Evolutionary conservation across 768 basidiomycete genomes (phyloP).

Genomic region (Tylopilus vinaceipallidus): DNA sequence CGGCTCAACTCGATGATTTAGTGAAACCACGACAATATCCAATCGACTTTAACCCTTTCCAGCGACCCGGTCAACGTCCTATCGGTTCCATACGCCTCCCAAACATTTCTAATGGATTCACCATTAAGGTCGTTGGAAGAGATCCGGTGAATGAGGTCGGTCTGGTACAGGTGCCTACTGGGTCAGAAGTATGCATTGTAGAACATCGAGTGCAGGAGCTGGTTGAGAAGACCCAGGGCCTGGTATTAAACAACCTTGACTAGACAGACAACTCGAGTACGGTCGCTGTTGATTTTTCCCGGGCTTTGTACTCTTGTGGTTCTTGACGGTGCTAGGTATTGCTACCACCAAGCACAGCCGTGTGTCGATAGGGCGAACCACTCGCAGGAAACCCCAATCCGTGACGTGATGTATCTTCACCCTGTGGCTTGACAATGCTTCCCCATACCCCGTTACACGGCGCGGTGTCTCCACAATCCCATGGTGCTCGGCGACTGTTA

Average conservation of each 20-base stretch:
- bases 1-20: slow-evolving; percentile 21
- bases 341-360: too few species aligned
- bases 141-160: slow-evolving; percentile 5
- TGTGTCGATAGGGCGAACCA: too few species aligned
- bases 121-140: slow-evolving; percentile 26
- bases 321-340: too few species aligned
- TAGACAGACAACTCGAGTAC: too few species aligned
- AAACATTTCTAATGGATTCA: slow-evolving; percentile 33
- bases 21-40: slow-evolving; percentile 27
- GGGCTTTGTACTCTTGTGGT: too few species aligned
- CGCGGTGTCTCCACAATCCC: too few species aligned
- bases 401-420: too few species aligned
- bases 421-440: too few species aligned
- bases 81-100: slow-evolving; percentile 27
- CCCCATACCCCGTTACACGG: too few species aligned
- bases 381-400: too few species aligned
- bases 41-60: slow-evolving; percentile 34
- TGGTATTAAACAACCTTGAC: slow-evolving; percentile 31
- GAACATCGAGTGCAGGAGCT: slow-evolving; percentile 12
- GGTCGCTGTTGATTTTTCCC: too few species aligned
- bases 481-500: too few species aligned
- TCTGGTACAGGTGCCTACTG: background rate
- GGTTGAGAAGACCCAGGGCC: slow-evolving; percentile 9
- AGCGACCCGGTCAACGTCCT: slow-evolving; percentile 32
- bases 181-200: background rate